Conservation (phyloP, 176 grass and related monocot species). For the Paspalum vaginatum region DNA sequence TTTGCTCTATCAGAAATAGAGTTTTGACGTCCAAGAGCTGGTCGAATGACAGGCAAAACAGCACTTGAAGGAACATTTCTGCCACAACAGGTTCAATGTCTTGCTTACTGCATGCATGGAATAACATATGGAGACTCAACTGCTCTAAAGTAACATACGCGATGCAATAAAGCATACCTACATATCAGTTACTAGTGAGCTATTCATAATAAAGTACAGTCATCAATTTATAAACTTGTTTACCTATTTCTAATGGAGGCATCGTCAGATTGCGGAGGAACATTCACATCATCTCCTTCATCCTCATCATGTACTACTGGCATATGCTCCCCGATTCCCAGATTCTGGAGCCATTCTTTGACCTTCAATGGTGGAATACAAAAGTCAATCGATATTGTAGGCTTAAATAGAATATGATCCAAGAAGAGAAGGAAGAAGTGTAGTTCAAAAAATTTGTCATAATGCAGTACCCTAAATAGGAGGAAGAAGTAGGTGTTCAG, state of each 20-base stretch:
- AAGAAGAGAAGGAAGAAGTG: conserved; percentile 11
- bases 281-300: conserved; percentile 88
- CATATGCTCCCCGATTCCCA: conserved; percentile 90
- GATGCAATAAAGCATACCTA: conserved; percentile 39
- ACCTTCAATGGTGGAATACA: conserved; percentile 59
- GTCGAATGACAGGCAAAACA: conserved; percentile 92
- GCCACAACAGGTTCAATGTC: conserved; percentile 62
- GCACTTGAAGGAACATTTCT: conserved; percentile 99
- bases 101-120: conserved; percentile 65
- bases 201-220: conserved; percentile 15
- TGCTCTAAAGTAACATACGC: conserved; percentile 50
- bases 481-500: background rate
- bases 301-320: conserved; percentile 89
- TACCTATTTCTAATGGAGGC: conserved; percentile 89
- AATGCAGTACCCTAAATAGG: conserved; percentile 1
- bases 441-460: conserved; percentile 14
- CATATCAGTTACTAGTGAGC: conserved; percentile 13
- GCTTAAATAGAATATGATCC: conserved; percentile 1
- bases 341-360: conserved; percentile 99
- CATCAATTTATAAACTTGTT: conserved; percentile 9
- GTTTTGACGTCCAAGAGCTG: conserved; percentile 86
- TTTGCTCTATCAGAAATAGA: conserved; percentile 91
- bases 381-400: background rate
- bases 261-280: conserved; percentile 70
- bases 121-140: conserved; percentile 62